phyloP scores from a whole-genome alignment of 768 basidiomycete species.

The Trametopsis cervina region DNA sequence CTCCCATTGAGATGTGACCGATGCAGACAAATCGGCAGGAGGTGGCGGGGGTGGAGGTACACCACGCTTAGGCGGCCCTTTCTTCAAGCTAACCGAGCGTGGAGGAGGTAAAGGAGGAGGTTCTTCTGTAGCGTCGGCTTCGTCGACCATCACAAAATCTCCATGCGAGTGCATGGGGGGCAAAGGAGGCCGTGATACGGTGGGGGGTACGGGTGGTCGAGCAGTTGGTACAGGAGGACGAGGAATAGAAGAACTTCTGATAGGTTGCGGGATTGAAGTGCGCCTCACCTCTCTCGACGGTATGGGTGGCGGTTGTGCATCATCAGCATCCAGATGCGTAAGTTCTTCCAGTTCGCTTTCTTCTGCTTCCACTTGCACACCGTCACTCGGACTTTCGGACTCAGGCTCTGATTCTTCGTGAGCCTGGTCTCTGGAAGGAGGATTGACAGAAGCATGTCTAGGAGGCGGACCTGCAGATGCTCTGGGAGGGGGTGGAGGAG shows the following conservation, averaged over 20 bases:
- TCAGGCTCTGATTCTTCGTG: conserved; percentile 39
- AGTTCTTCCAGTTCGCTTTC: conserved; percentile 72
- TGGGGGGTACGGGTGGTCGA: conserved; percentile 22
- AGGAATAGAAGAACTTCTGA: conserved; percentile 1
- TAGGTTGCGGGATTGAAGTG: conserved; percentile 2
- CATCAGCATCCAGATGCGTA: conserved; percentile 40
- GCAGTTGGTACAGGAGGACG: conserved; percentile 17
- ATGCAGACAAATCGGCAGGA: conserved; percentile 27
- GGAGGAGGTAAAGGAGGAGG: conserved; percentile 43
- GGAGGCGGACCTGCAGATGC: conserved; percentile 13
- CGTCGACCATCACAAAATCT: conserved; percentile 29
- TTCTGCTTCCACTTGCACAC: conserved; percentile 59
- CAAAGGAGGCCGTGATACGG: conserved; percentile 11
- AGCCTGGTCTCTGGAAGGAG: conserved; percentile 19
- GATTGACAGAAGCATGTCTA: conserved; percentile 9
- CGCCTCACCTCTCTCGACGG: conserved; percentile 36
- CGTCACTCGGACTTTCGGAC: conserved; percentile 34
- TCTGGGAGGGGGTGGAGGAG: conserved; percentile 8
- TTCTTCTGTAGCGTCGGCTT: conserved; percentile 24
- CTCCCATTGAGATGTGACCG: conserved; percentile 49
- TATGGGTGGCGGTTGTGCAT: conserved; percentile 47
- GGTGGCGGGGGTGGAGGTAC: conserved; percentile 28
- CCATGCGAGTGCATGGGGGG: conserved; percentile 15
- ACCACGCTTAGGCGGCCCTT: conserved; percentile 29
- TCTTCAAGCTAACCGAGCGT: conserved; percentile 16